Evolutionary conservation across 225 moss, liverwort and hornwort genomes (phyloP), one percentile per base, ranked within the genome.

Genomic region (Marchantia paleacea): DNA sequence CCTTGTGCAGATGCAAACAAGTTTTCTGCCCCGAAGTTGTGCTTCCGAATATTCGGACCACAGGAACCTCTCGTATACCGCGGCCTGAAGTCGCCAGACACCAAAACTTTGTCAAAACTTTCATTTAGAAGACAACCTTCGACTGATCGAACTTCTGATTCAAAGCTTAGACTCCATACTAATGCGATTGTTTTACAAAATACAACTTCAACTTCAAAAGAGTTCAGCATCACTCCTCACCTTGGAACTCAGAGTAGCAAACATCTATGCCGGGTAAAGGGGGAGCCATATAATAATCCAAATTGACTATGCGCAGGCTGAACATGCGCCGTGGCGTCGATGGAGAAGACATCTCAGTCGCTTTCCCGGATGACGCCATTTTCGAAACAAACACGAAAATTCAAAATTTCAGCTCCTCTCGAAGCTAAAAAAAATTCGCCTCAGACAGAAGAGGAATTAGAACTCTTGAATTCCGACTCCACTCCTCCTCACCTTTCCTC

Each of bases 181-280:
- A 39, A 58, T 58, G 57, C 57, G 3, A 58, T 13, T 58, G 2
- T 58, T 58, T 20, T 58, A 58, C 57, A 58, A 13, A 58, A 58
- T 13, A 58, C 39, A 39, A 39, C 39, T 39, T 39, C 39, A 20
- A 20, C 64, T 20, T 64, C n/a, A n/a, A 13, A 29, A n/a, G 6
- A 74, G 14, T 2, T 55, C 7, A 19, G 30, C 31, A 20, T 19
- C 15, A 58, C 49, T 73, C 20, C 52, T 87, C 71, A 94, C 99
- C 99, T 92, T 99, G 95, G 49, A 99, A 95, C 75, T 94, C 91
- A n/a, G 99, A 99, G 84, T 99, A 99, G 85, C 91, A 92, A 54
- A 89, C 88, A 62, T 99, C 99, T 91, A 95, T 90, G 82, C 92
- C 92, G 64, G 94, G 90, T 47, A 92, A 70, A 83, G 99, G 95